Base-by-base conservation (phyloP, 2,329 filamentous ascomycete genomes). In the Tolypocladium paradoxum region DNA sequence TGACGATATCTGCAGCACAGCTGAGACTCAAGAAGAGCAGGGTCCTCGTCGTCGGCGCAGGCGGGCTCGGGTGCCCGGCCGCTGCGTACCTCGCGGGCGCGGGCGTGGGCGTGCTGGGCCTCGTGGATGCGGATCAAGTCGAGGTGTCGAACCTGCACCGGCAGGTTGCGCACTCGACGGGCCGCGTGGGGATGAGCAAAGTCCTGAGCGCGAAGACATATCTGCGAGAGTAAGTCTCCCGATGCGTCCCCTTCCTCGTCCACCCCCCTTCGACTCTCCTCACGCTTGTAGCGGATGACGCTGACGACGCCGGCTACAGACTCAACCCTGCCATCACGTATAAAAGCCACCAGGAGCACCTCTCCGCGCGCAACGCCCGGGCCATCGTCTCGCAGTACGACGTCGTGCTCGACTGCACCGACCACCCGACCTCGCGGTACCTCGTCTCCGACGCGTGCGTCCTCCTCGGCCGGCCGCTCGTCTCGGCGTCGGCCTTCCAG, bases 111-210 rank as follows among this genome's bases (percentile, higher is more conserved):
- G 87, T 78, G 0, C 70, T 99, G 20, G 91, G 92, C 0, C 73
- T 99, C 8, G 81, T 93, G 27, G 93, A 99, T 65, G 90, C 87
- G 4, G 93, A 99, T 69, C 76, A 76, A 0, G 92, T 99, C 33
- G 93, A 97, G 65, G 73, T 78, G 18, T 96, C 90, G 31, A 99
- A 99, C 65, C 76, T 99, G 16, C 93, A 97, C 72, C 84, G 93
- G 0, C 93, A 99, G 70, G 83, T 97, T 50, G 79, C 90, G 34
- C 92, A 99, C 66, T 78, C 78, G 3, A 87, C 83, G 0, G 72
- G 74, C 3, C 81, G 82, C 50, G 82, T 95, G 5, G 88, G 88
- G 12, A 81, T 81, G 73, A 76, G 74, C 54, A 97, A 97, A 70
- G 90, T 93, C 3, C 82, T 90, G 53, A 95, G 89, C 65, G 86